These are phyloP conservation scores for Trichoderma semiorbis DNA, from an alignment of 2,329 filamentous ascomycete species.

Conservation along the genomic window DNA sequence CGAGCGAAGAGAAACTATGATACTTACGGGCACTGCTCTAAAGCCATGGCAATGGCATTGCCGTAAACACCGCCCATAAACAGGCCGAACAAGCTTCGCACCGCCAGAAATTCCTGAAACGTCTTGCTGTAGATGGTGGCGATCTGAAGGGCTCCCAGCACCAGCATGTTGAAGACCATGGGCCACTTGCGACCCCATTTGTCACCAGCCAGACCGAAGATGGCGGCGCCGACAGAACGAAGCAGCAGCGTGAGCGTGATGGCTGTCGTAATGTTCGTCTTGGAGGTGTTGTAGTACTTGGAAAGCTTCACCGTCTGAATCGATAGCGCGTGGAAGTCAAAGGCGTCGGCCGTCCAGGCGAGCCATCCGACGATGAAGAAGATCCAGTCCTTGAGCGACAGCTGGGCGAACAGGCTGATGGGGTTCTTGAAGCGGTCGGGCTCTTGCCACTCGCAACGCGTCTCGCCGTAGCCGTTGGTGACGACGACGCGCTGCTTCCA, in stretches of 20 bases:
- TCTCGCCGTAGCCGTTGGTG: slow-evolving; percentile 62
- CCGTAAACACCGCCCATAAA: slow-evolving; percentile 82
- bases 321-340: slow-evolving; percentile 77
- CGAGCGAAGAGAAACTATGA: background rate
- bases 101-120: slow-evolving; percentile 71
- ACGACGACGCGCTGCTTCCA: slow-evolving; percentile 73
- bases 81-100: slow-evolving; percentile 68
- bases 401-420: slow-evolving; percentile 61
- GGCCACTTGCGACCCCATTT: slow-evolving; percentile 80
- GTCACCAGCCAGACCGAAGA: slow-evolving; percentile 75
- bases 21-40: slow-evolving; percentile 66
- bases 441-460: slow-evolving; percentile 63
- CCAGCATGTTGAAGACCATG: slow-evolving; percentile 75
- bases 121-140: slow-evolving; percentile 73
- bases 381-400: slow-evolving; percentile 63
- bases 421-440: slow-evolving; percentile 68
- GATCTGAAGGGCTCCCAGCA: slow-evolving; percentile 64
- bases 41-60: slow-evolving; percentile 72
- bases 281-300: slow-evolving; percentile 46
- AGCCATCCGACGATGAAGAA: slow-evolving; percentile 72
- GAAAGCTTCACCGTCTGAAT: slow-evolving; percentile 73
- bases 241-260: slow-evolving; percentile 74
- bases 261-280: slow-evolving; percentile 70
- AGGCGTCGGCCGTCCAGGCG: slow-evolving; percentile 78
- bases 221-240: slow-evolving; percentile 68